Evolutionary conservation across 805 yeast species (phyloP), one percentile per base, ranked within the genome.

Genomic region (Wickerhamiella slavikovae): DNA sequence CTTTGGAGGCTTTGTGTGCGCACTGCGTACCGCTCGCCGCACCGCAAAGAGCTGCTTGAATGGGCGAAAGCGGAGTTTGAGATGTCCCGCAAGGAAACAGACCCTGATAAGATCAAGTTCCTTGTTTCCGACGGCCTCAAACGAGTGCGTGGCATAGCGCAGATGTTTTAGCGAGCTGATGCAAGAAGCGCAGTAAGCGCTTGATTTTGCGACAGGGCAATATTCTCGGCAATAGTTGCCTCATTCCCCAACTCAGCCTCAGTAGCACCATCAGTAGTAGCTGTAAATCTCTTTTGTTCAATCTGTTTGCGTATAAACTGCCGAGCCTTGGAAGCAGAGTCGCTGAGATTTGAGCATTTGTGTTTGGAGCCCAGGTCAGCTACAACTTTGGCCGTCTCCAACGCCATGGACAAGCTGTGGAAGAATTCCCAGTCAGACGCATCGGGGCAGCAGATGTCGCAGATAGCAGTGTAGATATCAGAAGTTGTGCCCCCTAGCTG

Each of bases 11-110:
- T 38, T 24, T 39, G 46, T 15, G 43, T 45, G 14, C 38, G 55
- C 19, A 39, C 48, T 2, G 45, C 52, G 6, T 41, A 51, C 34
- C 34, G 42, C 30, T 39, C 41, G 2, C 38, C 43, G 2, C 43
- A 41, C 22, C 38, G 54, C 1, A 29, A 28, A 2, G 55, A 52
- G 26, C 39, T 52, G 13, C 34, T 51, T 2, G 17, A 24, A 7
- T 52, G 51, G 51, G 57, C 57, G 13, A 36, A 54, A 3, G 26
- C 43, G 2, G 57, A 52, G 34, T 52, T 52, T 33, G 38, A 40
- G 4, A 33, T 37, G 9, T 39, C 49, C 33, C 30, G 35, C 16
- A 24, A 39, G 12, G 52, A 39, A 26, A 34, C 44, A 1, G 54
- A 51, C 28, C 44, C 47, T 3, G 43, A 34, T 10, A 38, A 49